These are phyloP conservation scores for Sugiyamaella smithiae DNA, from an alignment of 805 yeast genomes.

Conservation along the genomic window DNA sequence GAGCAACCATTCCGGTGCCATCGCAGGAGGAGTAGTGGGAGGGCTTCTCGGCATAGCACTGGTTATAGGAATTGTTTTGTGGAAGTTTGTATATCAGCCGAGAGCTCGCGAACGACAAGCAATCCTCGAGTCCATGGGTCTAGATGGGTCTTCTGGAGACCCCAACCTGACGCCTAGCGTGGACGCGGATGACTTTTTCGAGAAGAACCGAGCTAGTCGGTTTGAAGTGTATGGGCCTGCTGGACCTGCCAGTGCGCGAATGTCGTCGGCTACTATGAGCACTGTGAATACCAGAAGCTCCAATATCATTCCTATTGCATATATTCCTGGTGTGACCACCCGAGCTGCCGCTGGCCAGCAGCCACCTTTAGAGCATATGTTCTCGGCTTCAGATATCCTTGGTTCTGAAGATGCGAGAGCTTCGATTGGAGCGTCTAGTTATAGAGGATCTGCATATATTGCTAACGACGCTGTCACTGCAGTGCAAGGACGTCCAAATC, in stretches of 20 bases:
- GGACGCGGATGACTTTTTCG: constrained; percentile 20
- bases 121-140: constrained; percentile 30
- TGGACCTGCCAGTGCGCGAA: constrained; percentile 11
- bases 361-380: constrained; percentile 26
- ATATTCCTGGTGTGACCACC: constrained; percentile 81
- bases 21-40: constrained; percentile 73
- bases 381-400: constrained; percentile 28
- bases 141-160: constrained; percentile 2
- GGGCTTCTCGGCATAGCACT: constrained; percentile 48
- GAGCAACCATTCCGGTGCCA: constrained; percentile 47
- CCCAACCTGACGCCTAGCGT: constrained; percentile 14
- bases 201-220: constrained; percentile 12
- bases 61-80: constrained; percentile 38
- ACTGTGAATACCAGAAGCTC: constrained; percentile 61
- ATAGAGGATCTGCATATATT: constrained; percentile 41
- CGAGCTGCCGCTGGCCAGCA: constrained; percentile 22
- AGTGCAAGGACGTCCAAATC: constrained; percentile 67
- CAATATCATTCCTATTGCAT: constrained; percentile 86
- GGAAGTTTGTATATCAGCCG: constrained; percentile 41
- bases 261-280: constrained; percentile 28
- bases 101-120: constrained; percentile 30
- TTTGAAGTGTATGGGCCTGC: neutral
- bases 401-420: constrained; percentile 30
- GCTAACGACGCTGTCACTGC: constrained; percentile 59
- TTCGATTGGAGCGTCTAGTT: constrained; percentile 39